phyloP scores from a whole-genome alignment of 768 basidiomycete genomes.

The Tubosaeta sp. region DNA sequence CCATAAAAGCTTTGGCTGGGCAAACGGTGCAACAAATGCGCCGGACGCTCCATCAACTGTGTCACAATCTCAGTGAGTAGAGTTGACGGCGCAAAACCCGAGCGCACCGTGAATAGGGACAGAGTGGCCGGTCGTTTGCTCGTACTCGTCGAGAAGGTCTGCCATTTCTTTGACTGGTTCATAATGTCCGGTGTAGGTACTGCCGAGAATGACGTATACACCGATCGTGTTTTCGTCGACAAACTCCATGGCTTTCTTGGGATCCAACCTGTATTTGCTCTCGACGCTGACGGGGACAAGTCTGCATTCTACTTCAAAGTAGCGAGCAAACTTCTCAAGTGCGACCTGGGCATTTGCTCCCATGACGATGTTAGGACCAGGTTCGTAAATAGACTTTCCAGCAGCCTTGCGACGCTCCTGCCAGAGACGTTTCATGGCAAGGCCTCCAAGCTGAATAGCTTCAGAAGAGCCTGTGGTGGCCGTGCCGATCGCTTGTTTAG shows the following conservation, averaged over 20 bases:
- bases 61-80: slow-evolving; percentile 3
- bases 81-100: slow-evolving; percentile 22
- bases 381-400: slow-evolving; percentile 63
- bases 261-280: slow-evolving; percentile 74
- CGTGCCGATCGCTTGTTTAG: slow-evolving; percentile 55
- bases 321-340: slow-evolving; percentile 65
- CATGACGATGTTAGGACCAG: slow-evolving; percentile 63
- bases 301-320: slow-evolving; percentile 62
- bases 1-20: slow-evolving; percentile 49
- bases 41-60: slow-evolving; percentile 57
- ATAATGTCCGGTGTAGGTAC: slow-evolving; percentile 56
- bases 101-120: slow-evolving; percentile 40
- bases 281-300: slow-evolving; percentile 62
- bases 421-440: slow-evolving; percentile 71
- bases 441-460: slow-evolving; percentile 68
- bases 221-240: slow-evolving; percentile 74
- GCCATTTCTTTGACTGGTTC: slow-evolving; percentile 87
- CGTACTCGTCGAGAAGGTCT: slow-evolving; percentile 59
- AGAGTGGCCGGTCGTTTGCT: slow-evolving; percentile 39
- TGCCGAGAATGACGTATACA: slow-evolving; percentile 55
- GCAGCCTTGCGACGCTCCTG: slow-evolving; percentile 61
- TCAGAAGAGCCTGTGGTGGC: slow-evolving; percentile 70
- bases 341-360: slow-evolving; percentile 69
- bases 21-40: slow-evolving; percentile 62
- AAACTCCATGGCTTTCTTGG: slow-evolving; percentile 57